Evolutionary conservation across 2,329 filamentous ascomycete genomes (phyloP), one percentile per base, ranked within the genome.

Genomic region (Furcasterigmium furcatum): DNA sequence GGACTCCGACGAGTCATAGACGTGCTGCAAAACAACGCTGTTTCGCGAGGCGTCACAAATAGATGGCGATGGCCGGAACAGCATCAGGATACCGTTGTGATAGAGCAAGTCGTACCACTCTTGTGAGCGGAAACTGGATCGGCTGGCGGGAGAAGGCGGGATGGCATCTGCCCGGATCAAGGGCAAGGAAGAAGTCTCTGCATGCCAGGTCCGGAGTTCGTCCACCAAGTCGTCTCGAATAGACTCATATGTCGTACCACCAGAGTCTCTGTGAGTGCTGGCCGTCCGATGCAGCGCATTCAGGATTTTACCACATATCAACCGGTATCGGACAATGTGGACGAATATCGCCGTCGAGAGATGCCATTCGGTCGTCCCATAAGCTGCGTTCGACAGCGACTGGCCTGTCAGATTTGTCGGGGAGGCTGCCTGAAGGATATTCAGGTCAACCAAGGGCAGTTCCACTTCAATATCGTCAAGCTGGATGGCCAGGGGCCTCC

Each of bases 61-160:
- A 16, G 57, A 62, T 3, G 64, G 66, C 4, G 65, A 70, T 0
- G 71, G 70, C 0, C 71, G 59, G 41, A 66, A 72, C 0, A 72
- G 58, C 58, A 72, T 67, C 2, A 72, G 50, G 12, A 70, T 60
- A 0, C 62, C 68, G 34, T 73, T 73, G 29, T 71, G 63, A 25
- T 70, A 72, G 0, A 72, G 45, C 5, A 72, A 51, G 2, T 65
- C 61, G 49, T 71, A 73, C 70, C 70, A 72, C 14, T 67, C 65
- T 3, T 58, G 59, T 0, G 64, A 67, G 0, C 64, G 56, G 19
- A 70, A 72, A 41, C 68, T 70, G 0, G 70, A 72, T 1, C 61
- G 55, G 4, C 59, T 58, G 2, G 53, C 48, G 1, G 51, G 50
- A 2, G 54, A 48, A 16, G 46, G 29, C 12, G 29, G 46, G 32